Evolutionary conservation across 2,329 filamentous ascomycete species (phyloP), one percentile per base, ranked within the genome.

Genomic region (Arthroderma uncinatum): DNA sequence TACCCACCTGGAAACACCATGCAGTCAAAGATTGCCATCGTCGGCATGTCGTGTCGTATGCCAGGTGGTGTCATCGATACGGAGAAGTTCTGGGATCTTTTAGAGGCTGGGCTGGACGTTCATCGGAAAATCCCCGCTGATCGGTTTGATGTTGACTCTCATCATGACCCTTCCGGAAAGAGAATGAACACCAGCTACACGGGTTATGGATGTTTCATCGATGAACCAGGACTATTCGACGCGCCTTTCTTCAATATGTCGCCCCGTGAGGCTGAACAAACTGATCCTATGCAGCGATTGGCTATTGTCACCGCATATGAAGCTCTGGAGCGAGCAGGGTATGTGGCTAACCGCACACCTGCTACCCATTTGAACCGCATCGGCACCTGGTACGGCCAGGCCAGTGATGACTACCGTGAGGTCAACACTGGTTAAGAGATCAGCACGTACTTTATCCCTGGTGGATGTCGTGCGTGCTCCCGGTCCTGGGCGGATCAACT

Each of bases 221-320:
- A 59, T 1, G 30, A 59, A 2, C 57, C 54, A 3, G 54, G 40
- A 58, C 64, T 63, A 64, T 68, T 53, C 59, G 66, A 66, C 62
- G 66, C 62, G 64, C 65, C 48, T 57, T 65, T 53, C 61, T 64
- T 48, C 66, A 64, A 39, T 59, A 63, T 59, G 28, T 90, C 86
- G 36, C 86, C 87, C 4, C 82, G 86, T 63, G 87, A 92, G 71
- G 88, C 88, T 28, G 81, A 82, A 54, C 86, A 90, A 67, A 89
- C 86, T 1, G 87, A 92, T 67, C 88, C 88, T 0, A 88, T 89
- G 80, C 87, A 89, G 68, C 80, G 88, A 63, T 77, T 91, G 63
- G 85, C 85, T 2, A 73, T 93, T 21, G 81, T 84, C 6, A 90
- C 87, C 2, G 86, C 86, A 0, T 92, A 90, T 64, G 87, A 92